Conservation (phyloP, 768 basidiomycete genomes). For the Exsudoporus frostii region DNA sequence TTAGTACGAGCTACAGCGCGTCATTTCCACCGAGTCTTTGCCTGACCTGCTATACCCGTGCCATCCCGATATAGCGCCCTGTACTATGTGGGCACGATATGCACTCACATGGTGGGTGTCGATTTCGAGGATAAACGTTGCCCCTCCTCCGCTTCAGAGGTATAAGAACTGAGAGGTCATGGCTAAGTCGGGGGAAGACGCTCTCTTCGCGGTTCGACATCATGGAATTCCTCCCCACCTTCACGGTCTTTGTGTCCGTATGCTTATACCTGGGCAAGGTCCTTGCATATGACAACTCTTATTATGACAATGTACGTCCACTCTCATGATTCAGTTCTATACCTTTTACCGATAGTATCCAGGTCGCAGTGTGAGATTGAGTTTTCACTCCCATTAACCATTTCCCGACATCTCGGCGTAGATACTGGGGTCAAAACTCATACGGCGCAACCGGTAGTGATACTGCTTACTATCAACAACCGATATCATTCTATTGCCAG, state of each 20-base stretch:
- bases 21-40: background rate
- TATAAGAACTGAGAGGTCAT: conserved; percentile 15
- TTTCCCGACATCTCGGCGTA: conserved; percentile 21
- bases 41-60: conserved; percentile 3
- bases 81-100: conserved; percentile 1
- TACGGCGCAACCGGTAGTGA: conserved; percentile 58
- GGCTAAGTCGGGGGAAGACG: background rate
- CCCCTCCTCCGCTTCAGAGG: background rate
- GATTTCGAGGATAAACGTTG: background rate
- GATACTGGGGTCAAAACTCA: conserved; percentile 77
- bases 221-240: conserved; percentile 10
- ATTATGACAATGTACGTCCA: conserved; percentile 60
- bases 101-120: conserved; percentile 7
- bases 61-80: conserved; percentile 11
- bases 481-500: conserved; percentile 62
- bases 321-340: background rate
- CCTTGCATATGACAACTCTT: conserved; percentile 50
- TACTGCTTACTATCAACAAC: conserved; percentile 55
- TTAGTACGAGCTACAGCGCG: background rate
- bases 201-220: conserved; percentile 5
- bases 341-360: conserved; percentile 5
- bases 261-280: conserved; percentile 16
- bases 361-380: conserved; percentile 54
- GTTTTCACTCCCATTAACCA: background rate
- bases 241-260: conserved; percentile 1